These are phyloP conservation scores for Lichtheimia corymbifera DNA, from an alignment of 371 early-diverging fungal genomes.

Conservation along the genomic window DNA sequence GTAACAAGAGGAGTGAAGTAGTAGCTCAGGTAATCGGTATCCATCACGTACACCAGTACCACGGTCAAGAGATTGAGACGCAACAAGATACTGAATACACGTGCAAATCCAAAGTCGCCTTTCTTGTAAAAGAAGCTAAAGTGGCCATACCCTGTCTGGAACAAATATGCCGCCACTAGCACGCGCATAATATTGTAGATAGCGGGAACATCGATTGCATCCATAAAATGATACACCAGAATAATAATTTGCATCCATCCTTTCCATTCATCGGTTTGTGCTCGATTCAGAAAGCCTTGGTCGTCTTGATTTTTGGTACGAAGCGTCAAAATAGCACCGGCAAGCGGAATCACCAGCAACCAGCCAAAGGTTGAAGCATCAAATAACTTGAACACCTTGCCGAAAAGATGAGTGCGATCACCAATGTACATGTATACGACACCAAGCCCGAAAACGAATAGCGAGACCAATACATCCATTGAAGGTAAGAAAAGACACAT, in stretches of 20 bases:
- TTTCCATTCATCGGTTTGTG: conserved; percentile 86
- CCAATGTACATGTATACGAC: conserved; percentile 61
- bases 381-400: conserved; percentile 66
- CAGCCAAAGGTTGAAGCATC: conserved; percentile 40
- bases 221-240: conserved; percentile 71
- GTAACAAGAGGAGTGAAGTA: conserved; percentile 83
- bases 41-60: conserved; percentile 67
- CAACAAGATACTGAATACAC: conserved; percentile 63
- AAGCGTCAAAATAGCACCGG: conserved; percentile 51
- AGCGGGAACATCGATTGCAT: conserved; percentile 59
- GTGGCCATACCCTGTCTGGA: conserved; percentile 82
- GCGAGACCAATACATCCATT: conserved; percentile 30
- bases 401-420: conserved; percentile 73
- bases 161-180: conserved; percentile 76
- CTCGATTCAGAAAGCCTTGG: conserved; percentile 65
- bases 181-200: conserved; percentile 75
- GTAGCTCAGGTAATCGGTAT: conserved; percentile 70
- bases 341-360: conserved; percentile 35
- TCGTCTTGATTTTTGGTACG: conserved; percentile 33
- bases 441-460: conserved; percentile 49
- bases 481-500: not conserved
- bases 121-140: conserved; percentile 73
- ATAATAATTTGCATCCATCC: conserved; percentile 87
- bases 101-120: conserved; percentile 62
- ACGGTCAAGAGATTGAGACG: conserved; percentile 73